Percentiles rank a stretch among this genome's conserved stretches.
These are phyloP conservation scores for Brassica hybrid DNA, from an alignment of 441 rosid species.

Conservation along the genomic window DNA sequence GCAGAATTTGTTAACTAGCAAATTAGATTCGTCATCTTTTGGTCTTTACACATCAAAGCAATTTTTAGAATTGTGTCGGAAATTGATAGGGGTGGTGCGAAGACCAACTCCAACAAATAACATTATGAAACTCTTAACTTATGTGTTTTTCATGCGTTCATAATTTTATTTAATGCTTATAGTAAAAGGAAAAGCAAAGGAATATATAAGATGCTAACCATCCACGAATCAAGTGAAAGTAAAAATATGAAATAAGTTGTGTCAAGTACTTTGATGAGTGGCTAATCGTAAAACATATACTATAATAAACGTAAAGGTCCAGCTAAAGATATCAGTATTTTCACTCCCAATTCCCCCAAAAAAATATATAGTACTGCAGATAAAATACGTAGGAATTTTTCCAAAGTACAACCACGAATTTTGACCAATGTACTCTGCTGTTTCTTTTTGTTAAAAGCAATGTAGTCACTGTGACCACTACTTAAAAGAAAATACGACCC, in stretches of 20 bases:
- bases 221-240: slow-evolving; percentile 12
- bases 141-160: slow-evolving; percentile 1
- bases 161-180: neutral
- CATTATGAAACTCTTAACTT: neutral
- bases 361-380: neutral
- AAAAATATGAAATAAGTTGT: slow-evolving; percentile 16
- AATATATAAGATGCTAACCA: slow-evolving; percentile 10
- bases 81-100: no score
- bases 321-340: slow-evolving; percentile 2
- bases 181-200: slow-evolving; percentile 12
- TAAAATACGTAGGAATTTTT: slow-evolving; percentile 10
- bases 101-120: neutral
- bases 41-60: no score
- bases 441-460: neutral
- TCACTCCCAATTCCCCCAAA: slow-evolving; percentile 10
- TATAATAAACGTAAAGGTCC: neutral
- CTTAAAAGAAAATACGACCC: slow-evolving; percentile 9
- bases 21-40: no score
- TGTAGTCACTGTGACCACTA: slow-evolving; percentile 21
- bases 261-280: slow-evolving; percentile 9
- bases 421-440: neutral
- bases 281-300: neutral
- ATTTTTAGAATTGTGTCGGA: no score
- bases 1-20: no score
- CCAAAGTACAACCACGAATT: neutral